Evolutionary conservation across 2,329 filamentous ascomycete genomes (phyloP).

Genomic region (Chrysosporium queenslandicum): DNA sequence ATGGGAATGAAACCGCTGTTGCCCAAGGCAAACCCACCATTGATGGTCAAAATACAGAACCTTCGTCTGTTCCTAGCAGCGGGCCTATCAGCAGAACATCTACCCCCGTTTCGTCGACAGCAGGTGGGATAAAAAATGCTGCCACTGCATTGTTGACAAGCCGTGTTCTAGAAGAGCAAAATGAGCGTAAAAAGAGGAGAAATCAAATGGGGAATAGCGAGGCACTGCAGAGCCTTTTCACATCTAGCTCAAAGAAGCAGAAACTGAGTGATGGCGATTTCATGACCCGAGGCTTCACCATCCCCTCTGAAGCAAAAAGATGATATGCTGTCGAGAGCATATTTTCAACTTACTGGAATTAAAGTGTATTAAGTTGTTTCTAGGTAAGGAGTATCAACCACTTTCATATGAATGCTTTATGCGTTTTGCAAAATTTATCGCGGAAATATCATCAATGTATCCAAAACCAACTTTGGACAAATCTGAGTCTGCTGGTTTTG

Average conservation of each 20-base stretch:
- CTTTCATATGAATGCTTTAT: background rate
- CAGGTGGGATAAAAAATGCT: slow-evolving; percentile 70
- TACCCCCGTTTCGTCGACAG: slow-evolving; percentile 30
- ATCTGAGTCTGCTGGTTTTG: background rate
- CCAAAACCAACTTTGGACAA: background rate
- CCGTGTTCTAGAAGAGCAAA: slow-evolving; percentile 78
- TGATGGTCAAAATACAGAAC: background rate
- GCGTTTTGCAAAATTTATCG: background rate
- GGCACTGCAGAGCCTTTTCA: slow-evolving; percentile 47
- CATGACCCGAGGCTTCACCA: slow-evolving; percentile 49
- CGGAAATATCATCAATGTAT: background rate
- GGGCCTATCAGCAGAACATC: slow-evolving; percentile 22
- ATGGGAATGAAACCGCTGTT: slow-evolving; percentile 38
- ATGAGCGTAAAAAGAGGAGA: slow-evolving; percentile 66
- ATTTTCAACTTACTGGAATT: background rate
- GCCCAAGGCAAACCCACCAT: slow-evolving; percentile 25
- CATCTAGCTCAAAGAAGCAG: slow-evolving; percentile 35
- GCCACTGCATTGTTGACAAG: slow-evolving; percentile 76
- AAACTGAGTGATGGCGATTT: slow-evolving; percentile 43
- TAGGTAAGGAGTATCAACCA: background rate
- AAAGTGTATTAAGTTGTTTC: background rate
- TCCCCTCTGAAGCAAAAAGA: slow-evolving; percentile 38
- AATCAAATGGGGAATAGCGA: slow-evolving; percentile 56
- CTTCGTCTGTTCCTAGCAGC: slow-evolving; percentile 15
- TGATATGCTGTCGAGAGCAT: slow-evolving; percentile 17